phyloP scores from a whole-genome alignment of 2,329 filamentous ascomycete species.

The Cryphonectria nitschkei region DNA sequence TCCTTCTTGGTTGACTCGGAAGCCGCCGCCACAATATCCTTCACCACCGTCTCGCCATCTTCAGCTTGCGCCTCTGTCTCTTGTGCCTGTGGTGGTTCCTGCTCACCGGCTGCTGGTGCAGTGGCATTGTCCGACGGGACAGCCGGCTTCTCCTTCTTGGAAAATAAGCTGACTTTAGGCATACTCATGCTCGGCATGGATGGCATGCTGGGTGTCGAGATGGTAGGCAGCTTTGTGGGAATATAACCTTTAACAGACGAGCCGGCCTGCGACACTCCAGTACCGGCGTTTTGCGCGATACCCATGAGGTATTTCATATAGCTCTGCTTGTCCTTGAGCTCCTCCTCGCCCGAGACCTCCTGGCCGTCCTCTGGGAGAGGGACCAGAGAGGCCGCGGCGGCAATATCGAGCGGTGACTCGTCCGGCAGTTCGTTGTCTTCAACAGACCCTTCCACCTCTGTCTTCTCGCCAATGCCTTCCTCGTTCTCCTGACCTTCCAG shows the following conservation, averaged over 20 bases:
- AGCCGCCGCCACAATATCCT: not conserved
- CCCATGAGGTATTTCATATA: conserved; percentile 56
- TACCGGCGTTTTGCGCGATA: conserved; percentile 52
- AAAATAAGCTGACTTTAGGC: conserved; percentile 24
- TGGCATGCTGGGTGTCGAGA: conserved; percentile 36
- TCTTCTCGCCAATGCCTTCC: conserved; percentile 19
- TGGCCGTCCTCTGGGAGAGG: conserved; percentile 50
- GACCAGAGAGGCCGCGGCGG: conserved; percentile 54
- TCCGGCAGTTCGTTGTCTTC: conserved; percentile 40
- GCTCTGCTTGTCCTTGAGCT: conserved; percentile 41
- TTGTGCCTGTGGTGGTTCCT: not conserved
- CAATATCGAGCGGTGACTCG: conserved; percentile 57
- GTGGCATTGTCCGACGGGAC: conserved; percentile 13
- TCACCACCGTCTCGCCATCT: not conserved
- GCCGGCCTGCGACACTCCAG: conserved; percentile 46
- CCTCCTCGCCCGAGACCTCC: conserved; percentile 36
- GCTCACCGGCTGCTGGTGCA: not conserved
- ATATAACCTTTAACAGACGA: conserved; percentile 50
- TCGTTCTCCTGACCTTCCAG: conserved; percentile 27
- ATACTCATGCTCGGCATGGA: conserved; percentile 30
- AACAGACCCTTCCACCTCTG: conserved; percentile 38
- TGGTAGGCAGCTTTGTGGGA: conserved; percentile 47
- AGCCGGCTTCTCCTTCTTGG: conserved; percentile 28
- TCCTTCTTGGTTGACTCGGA: not conserved
- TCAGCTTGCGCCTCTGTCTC: not conserved